Evolutionary conservation across 2,329 filamentous ascomycete species (phyloP).

Genomic region (Verticillium nonalfalfae): DNA sequence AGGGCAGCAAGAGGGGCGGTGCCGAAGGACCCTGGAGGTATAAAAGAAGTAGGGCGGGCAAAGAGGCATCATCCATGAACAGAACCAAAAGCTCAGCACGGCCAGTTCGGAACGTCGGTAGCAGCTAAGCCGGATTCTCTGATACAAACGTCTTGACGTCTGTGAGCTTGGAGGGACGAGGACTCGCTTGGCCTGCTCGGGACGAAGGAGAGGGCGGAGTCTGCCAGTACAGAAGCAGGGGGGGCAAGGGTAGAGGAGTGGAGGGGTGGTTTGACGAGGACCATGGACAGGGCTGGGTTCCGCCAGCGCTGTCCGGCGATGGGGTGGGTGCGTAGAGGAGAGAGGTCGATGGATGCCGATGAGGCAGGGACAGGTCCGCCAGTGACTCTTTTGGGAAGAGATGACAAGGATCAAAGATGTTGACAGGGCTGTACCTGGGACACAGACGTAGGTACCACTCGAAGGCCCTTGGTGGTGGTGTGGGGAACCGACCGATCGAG

Average conservation of each 20-base stretch:
- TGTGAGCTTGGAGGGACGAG: slow-evolving; percentile 17
- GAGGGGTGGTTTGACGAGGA: slow-evolving; percentile 4
- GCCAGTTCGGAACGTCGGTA: slow-evolving; percentile 44
- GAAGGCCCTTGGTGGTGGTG: slow-evolving; percentile 1
- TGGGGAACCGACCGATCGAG: slow-evolving; percentile 5
- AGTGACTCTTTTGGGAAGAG: slow-evolving; percentile 21
- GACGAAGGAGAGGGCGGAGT: slow-evolving; percentile 17
- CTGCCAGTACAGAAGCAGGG: not conserved
- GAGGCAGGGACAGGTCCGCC: slow-evolving; percentile 19
- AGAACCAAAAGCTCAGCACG: slow-evolving; percentile 30
- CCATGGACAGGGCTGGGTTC: slow-evolving; percentile 18
- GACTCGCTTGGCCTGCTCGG: not conserved
- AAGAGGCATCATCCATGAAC: slow-evolving; percentile 33
- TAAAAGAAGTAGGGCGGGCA: slow-evolving; percentile 40
- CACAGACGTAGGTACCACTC: slow-evolving; percentile 6
- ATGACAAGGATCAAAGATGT: slow-evolving; percentile 20
- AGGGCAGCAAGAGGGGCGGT: slow-evolving; percentile 38
- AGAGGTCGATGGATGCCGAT: slow-evolving; percentile 22
- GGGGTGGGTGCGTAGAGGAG: slow-evolving; percentile 27
- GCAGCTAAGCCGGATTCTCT: slow-evolving; percentile 43
- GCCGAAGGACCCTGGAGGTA: slow-evolving; percentile 41
- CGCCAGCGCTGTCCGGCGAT: slow-evolving; percentile 31
- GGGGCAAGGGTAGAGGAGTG: slow-evolving; percentile 5
- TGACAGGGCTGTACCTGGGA: slow-evolving; percentile 17
- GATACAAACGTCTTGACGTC: slow-evolving; percentile 33